phyloP scores from a whole-genome alignment of 192 early-diverging fungal genomes.

The Martensiomyces pterosporus region DNA sequence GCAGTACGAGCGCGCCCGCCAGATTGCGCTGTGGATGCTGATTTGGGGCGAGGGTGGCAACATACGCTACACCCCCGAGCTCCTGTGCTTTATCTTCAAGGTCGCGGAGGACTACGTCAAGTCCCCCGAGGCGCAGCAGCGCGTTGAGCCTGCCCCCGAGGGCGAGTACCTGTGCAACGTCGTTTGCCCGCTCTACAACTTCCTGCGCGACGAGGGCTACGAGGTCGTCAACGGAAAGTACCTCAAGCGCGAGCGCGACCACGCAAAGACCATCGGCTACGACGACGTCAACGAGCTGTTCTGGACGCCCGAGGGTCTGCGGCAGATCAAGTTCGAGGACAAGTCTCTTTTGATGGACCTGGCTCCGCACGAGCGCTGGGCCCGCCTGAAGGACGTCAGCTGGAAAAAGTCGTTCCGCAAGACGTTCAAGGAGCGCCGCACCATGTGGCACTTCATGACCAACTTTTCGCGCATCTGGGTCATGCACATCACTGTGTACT shows the following conservation, averaged over 20 bases:
- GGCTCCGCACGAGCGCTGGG: constrained; percentile 60
- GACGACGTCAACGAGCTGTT: constrained; percentile 84
- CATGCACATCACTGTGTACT: constrained; percentile 73
- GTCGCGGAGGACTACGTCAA: constrained; percentile 54
- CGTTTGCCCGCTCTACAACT: constrained; percentile 67
- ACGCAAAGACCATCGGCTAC: constrained; percentile 70
- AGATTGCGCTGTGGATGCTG: constrained; percentile 70
- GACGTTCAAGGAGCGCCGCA: constrained; percentile 81
- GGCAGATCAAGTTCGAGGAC: constrained; percentile 53
- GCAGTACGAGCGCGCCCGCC: constrained; percentile 64
- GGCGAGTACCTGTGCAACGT: constrained; percentile 68
- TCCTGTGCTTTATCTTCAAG: constrained; percentile 78
- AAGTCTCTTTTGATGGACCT: constrained; percentile 60
- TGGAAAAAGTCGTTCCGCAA: constrained; percentile 72
- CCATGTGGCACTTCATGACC: constrained; percentile 75
- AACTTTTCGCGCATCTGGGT: constrained; percentile 87
- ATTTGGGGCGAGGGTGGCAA: constrained; percentile 79
- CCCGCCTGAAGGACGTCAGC: constrained; percentile 56
- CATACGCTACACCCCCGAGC: constrained; percentile 69
- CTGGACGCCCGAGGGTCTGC: constrained; percentile 68
- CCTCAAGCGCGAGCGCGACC: constrained; percentile 73
- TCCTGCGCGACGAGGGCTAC: constrained; percentile 72
- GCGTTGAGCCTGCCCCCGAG: constrained; percentile 53
- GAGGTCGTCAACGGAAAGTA: constrained; percentile 64
- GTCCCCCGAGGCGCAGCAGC: constrained; percentile 55